Base-by-base conservation (phyloP, 805 yeast species). In the Yarrowia sp. region DNA sequence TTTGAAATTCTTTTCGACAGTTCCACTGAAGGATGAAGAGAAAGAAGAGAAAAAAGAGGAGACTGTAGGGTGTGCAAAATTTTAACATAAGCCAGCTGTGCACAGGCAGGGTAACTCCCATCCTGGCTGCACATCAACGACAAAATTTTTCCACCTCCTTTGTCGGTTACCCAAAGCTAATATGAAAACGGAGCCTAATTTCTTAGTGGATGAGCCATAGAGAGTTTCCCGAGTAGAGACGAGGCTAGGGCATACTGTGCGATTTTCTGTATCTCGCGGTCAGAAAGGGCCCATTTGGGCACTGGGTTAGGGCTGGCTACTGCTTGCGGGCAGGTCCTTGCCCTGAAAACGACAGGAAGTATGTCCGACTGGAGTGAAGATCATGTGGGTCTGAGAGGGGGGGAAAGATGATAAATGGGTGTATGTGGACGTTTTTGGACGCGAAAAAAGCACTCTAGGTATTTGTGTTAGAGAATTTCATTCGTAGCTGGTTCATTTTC, bases 1-100 rank as follows among this genome's bases (percentile, higher is more conserved):
- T 71, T 70, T 75, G 72, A 72, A 73, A 2, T 63, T 63, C 56
- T 63, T 63, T 46, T 48, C 50, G 65, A 58, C 59, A 59, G 42
- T 63, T 63, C 67, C 67, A 63, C 67, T 48, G 67, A 48, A 48
- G 67, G 67, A 63, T 63, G 67, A 63, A 64, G 68, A 59, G 56
- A 42, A 48, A 61, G 55, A 63, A 69, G 32, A 55, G 59, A 45
- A 70, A 50, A 52, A 68, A 69, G 55, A 67, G 46, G 56, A 63
- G 43, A 49, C 49, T 43, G 49, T 61, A 67, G 48, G 70, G 38
- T 43, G 48, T 43, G 48, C 61, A 68, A 52, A 70, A 69, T 45
- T 70, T 53, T 63, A 36, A 49, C 63, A 49, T 41, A 45, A 46
- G 50, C 43, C 45, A 59, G 49, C 69, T n/a, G 68, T 36, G n/a